Percentiles rank a stretch among this genome's conserved stretches.
Evolutionary conservation across 1,284 basidiomycete genomes (phyloP).

Genomic region (Sanguinoderma infundibulare): DNA sequence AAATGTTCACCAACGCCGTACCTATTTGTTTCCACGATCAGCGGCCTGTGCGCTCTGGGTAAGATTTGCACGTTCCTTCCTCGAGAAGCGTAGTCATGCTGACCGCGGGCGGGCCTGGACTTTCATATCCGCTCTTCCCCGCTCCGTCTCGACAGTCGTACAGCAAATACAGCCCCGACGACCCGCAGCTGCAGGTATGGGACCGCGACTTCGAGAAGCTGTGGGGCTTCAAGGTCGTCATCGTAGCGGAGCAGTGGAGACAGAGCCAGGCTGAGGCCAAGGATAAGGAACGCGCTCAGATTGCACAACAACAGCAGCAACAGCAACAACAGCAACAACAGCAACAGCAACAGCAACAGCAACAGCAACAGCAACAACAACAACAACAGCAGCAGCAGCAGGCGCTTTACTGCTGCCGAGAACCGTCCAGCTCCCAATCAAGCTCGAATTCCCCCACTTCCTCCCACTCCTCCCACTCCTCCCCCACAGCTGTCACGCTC

Average conservation of each 20-base stretch:
- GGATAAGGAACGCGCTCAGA: slow-evolving; percentile 15
- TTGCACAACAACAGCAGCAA: slow-evolving; percentile 18
- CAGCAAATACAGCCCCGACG: slow-evolving; percentile 63
- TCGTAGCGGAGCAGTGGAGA: slow-evolving; percentile 38
- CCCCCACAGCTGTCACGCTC: slow-evolving; percentile 4
- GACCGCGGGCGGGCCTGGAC: neutral
- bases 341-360: slow-evolving; percentile 14
- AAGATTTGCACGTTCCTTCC: slow-evolving; percentile 29
- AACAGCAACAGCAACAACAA: slow-evolving; percentile 13
- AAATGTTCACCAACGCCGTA: neutral
- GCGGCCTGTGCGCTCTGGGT: slow-evolving; percentile 71
- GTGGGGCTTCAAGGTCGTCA: slow-evolving; percentile 51
- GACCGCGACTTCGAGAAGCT: slow-evolving; percentile 62
- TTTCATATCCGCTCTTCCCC: neutral
- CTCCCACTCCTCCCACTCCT: slow-evolving; percentile 21
- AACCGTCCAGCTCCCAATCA: slow-evolving; percentile 6
- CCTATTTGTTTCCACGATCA: slow-evolving; percentile 33
- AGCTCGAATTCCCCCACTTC: slow-evolving; percentile 18
- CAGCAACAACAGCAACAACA: slow-evolving; percentile 14
- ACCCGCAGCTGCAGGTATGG: slow-evolving; percentile 58
- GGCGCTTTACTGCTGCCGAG: slow-evolving; percentile 12
- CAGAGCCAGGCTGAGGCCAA: slow-evolving; percentile 31
- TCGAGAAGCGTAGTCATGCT: neutral
- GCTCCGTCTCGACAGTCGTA: slow-evolving; percentile 50
- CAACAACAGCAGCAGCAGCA: slow-evolving; percentile 12